Conservation (phyloP, 2,329 filamentous ascomycete genomes). For the Capronia epimyces region DNA sequence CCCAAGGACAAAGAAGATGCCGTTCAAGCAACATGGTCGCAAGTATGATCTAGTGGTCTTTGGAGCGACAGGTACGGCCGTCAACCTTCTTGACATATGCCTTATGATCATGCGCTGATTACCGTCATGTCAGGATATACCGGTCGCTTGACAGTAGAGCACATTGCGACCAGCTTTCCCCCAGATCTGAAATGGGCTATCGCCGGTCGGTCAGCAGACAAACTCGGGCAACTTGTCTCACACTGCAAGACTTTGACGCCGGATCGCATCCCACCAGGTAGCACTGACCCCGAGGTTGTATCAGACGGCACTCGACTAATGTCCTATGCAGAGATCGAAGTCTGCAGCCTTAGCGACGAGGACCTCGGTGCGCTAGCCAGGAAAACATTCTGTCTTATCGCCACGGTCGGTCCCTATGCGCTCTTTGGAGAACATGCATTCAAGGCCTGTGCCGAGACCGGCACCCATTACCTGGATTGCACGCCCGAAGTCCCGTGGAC, state of each 20-base stretch:
- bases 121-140: conserved; percentile 64
- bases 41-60: neutral
- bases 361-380: conserved; percentile 49
- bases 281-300: conserved; percentile 61
- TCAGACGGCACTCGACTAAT: neutral
- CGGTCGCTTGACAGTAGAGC: conserved; percentile 66
- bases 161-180: conserved; percentile 64
- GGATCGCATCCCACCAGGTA: conserved; percentile 38
- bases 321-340: conserved; percentile 40
- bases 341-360: conserved; percentile 43
- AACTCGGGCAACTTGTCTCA: conserved; percentile 62
- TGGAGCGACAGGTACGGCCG: neutral
- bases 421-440: conserved; percentile 57
- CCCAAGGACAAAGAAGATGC: too few relatives aligned
- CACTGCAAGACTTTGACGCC: conserved; percentile 61
- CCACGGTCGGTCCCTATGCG: conserved; percentile 57
- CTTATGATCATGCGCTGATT: neutral
- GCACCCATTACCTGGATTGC: conserved; percentile 62
- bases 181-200: conserved; percentile 80
- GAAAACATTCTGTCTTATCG: conserved; percentile 54
- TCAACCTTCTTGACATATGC: neutral
- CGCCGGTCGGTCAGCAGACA: conserved; percentile 68
- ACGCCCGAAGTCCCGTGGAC: conserved; percentile 61
- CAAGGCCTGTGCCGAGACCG: conserved; percentile 56
- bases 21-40: neutral